Evolutionary conservation across 176 grass and related monocot species (phyloP), one percentile per base, ranked within the genome.

Genomic region (Paspalum vaginatum): DNA sequence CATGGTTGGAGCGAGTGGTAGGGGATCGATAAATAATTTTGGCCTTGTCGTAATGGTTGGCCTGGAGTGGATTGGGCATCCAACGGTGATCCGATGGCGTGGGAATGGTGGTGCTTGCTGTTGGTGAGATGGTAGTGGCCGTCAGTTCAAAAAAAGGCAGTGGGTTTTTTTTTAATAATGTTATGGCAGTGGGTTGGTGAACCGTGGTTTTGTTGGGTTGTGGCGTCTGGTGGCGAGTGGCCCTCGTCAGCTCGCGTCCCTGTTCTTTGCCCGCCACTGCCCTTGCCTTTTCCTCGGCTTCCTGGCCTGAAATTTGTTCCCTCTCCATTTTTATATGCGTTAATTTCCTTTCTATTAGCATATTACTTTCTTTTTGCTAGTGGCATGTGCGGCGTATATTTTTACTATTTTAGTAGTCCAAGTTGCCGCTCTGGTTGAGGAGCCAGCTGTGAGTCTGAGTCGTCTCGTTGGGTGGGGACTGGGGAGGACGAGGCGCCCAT

Each of bases 41-140:
- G 38, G 51, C 54, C 43, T 60, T 79, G 68, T 75, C 61, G 45
- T 8, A 55, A 63, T 80, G 87, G 76, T 85, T 84, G 87, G 87
- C 87, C 70, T 65, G 55, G 69, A 85, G 70, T 38, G 38, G 70
- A 75, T 79, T 85, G 53, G 54, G 62, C 61, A 80, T 84, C 87
- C 22, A 14, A 85, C 76, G 87, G 76, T 37, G 81, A 80, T 88
- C 76, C 81, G 74, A 50, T 74, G 86, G 75, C 25, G 25, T 9
- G 56, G 74, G 86, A 72, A 68, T 58, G 80, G 17, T 83, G 22
- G 9, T 62, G 49, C 9, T 24, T 24, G 11, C 22, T 3, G 7
- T 2, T 14, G 9, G 20, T 47, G 46, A 49, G 58, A 56, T 39
- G 47, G 40, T 32, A 32, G 32, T 32, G 32, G 32, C 32, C 32